A percentile compares a stretch with the other conserved stretches of the same genome.
Evolutionary conservation across 78 protist species (phyloP).

Genomic region (Anaeramoeba flamelloides): DNA sequence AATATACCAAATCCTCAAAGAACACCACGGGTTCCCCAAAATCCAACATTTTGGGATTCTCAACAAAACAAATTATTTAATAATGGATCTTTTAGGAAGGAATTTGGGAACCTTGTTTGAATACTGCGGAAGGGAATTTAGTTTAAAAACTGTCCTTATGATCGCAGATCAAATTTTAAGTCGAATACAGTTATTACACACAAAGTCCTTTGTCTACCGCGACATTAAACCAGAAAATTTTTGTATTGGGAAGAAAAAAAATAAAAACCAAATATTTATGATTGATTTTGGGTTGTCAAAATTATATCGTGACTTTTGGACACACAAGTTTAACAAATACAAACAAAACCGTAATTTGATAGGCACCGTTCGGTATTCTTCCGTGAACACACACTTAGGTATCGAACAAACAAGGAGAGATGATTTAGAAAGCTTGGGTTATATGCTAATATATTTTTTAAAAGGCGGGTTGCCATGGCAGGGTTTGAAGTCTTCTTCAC

Average conservation of each 20-base stretch:
- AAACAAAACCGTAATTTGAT: background rate
- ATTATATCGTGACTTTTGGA: background rate
- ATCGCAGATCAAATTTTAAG: background rate
- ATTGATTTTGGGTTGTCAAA: background rate
- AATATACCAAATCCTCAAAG: background rate
- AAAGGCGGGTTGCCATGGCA: too few relatives aligned
- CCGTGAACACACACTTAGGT: background rate
- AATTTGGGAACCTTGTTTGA: background rate
- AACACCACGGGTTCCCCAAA: background rate
- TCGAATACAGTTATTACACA: background rate
- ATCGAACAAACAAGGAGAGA: background rate
- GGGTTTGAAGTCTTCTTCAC: too few relatives aligned
- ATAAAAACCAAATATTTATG: background rate
- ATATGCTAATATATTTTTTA: too few relatives aligned
- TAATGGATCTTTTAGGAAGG: background rate
- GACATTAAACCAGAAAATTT: background rate
- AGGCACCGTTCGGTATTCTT: background rate
- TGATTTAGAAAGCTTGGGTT: too few relatives aligned
- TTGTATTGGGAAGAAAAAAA: background rate
- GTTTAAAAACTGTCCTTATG: background rate
- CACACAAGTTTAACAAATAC: background rate
- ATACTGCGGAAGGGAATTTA: background rate
- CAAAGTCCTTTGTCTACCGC: background rate
- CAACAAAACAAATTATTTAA: background rate
- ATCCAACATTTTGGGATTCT: background rate